A percentile compares a stretch with the other conserved stretches of the same genome.
phyloP scores from a whole-genome alignment of 2,329 filamentous ascomycete species.

The Xylaria sp. region DNA sequence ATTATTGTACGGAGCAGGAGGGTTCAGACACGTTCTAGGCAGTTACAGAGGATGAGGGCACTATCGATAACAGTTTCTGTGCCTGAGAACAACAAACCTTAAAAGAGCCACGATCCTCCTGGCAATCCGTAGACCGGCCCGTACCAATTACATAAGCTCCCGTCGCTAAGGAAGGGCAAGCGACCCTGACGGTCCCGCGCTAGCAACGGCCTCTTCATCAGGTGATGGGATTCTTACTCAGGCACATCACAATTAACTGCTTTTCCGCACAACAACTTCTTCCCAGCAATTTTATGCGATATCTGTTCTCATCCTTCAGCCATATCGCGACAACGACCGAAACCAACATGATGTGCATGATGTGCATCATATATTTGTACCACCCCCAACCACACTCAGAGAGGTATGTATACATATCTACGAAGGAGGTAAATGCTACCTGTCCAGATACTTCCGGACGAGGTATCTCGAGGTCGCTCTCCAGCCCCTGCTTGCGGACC shows the following conservation, averaged over 20 bases:
- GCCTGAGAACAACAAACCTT: too few species aligned
- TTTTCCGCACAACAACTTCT: not conserved
- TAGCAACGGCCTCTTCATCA: constrained; percentile 20
- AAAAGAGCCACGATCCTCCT: too few species aligned
- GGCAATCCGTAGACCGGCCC: not conserved
- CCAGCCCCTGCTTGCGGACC: constrained; percentile 6
- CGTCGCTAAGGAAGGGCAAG: not conserved
- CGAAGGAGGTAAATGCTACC: not conserved
- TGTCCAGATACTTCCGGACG: not conserved
- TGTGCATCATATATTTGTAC: constrained; percentile 4
- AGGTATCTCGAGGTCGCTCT: not conserved
- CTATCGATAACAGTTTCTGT: not conserved
- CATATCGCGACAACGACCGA: not conserved
- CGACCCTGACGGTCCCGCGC: not conserved
- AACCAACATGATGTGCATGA: constrained; percentile 1
- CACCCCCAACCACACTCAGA: not conserved
- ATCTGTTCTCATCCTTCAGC: not conserved
- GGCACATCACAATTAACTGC: not conserved
- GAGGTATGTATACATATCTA: not conserved
- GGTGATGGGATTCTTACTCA: not conserved
- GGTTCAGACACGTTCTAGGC: not conserved
- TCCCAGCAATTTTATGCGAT: not conserved
- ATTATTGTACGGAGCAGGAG: not conserved
- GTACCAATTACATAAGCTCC: not conserved
- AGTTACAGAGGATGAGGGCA: not conserved